These are phyloP conservation scores for Mycena citricolor DNA, from an alignment of 1,284 basidiomycete species.

Conservation along the genomic window DNA sequence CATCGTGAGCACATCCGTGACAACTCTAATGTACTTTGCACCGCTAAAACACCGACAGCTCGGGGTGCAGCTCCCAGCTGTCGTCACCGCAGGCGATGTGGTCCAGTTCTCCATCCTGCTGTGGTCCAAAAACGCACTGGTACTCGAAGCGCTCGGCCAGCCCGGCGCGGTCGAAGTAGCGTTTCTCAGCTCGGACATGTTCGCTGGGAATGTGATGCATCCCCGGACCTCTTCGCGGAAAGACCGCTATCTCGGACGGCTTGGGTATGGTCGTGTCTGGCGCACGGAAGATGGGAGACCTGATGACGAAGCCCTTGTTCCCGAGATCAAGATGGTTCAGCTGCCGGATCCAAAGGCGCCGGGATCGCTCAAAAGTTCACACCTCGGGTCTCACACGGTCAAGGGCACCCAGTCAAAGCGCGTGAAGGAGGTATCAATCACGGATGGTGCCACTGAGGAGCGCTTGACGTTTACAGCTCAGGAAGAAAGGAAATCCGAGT, in stretches of 20 bases:
- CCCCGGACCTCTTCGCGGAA: constrained; percentile 17
- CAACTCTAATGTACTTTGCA: too few relatives aligned
- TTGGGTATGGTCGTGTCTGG: constrained; percentile 17
- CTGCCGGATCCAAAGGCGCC: constrained; percentile 8
- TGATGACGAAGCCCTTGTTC: constrained; percentile 3
- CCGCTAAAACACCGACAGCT: constrained; percentile 1
- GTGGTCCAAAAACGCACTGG: constrained; percentile 12
- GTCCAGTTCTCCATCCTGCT: constrained; percentile 16
- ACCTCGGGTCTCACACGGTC: too few relatives aligned
- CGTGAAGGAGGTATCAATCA: constrained; percentile 13
- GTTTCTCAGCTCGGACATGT: constrained; percentile 19
- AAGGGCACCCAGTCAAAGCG: constrained; percentile 11
- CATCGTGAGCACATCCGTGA: constrained; percentile 6
- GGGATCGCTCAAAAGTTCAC: too few relatives aligned
- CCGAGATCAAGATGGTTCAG: constrained; percentile 5
- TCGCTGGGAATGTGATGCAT: constrained; percentile 14
- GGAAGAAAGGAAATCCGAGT: too few relatives aligned
- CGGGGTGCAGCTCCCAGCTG: constrained; percentile 11
- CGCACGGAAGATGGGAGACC: constrained; percentile 14
- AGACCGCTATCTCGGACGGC: constrained; percentile 11
- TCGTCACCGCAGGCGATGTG: constrained; percentile 15
- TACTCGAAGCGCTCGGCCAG: constrained; percentile 18
- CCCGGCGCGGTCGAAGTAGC: constrained; percentile 14
- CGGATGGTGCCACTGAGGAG: not conserved
- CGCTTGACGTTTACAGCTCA: too few relatives aligned